A percentile compares a stretch with the other conserved stretches of the same genome.
phyloP scores from a whole-genome alignment of 139 green algal genomes.

The Volvox reticuliferus region DNA sequence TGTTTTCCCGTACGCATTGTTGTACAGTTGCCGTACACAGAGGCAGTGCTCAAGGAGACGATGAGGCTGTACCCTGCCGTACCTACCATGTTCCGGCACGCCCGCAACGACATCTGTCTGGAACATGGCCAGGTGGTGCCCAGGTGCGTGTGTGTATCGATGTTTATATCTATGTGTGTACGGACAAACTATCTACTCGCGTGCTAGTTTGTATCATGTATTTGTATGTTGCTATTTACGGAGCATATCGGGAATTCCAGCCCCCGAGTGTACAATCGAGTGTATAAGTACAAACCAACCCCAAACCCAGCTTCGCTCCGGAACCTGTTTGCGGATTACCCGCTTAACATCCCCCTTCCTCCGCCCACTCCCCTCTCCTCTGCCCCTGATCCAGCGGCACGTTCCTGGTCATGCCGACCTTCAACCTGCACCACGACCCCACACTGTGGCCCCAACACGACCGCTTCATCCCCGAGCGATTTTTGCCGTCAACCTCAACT shows the following conservation, averaged over 20 bases:
- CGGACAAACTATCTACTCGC: too few relatives aligned
- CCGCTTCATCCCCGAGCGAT: slow-evolving; percentile 49
- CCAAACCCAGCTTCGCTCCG: too few relatives aligned
- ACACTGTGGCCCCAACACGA: slow-evolving; percentile 39
- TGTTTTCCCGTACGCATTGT: too few relatives aligned
- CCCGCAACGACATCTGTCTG: not conserved
- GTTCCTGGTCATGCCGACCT: not conserved
- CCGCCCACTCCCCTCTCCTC: too few relatives aligned
- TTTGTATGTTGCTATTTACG: too few relatives aligned
- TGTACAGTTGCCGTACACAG: slow-evolving; percentile 38
- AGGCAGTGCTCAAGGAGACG: slow-evolving; percentile 53
- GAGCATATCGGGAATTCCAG: too few relatives aligned
- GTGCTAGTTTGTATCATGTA: too few relatives aligned
- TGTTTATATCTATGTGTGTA: not conserved
- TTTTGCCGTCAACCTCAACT: not conserved
- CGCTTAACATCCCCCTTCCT: too few relatives aligned
- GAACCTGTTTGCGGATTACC: too few relatives aligned
- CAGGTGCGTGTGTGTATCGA: not conserved
- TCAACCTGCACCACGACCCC: slow-evolving; percentile 20
- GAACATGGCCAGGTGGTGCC: slow-evolving; percentile 7
- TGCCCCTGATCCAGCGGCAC: not conserved
- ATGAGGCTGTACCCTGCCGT: slow-evolving; percentile 58
- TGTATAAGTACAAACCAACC: too few relatives aligned
- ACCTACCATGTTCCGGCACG: not conserved
- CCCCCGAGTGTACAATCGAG: too few relatives aligned